Evolutionary conservation across 768 basidiomycete species (phyloP).

Genomic region (Coprinopsis sp.): DNA sequence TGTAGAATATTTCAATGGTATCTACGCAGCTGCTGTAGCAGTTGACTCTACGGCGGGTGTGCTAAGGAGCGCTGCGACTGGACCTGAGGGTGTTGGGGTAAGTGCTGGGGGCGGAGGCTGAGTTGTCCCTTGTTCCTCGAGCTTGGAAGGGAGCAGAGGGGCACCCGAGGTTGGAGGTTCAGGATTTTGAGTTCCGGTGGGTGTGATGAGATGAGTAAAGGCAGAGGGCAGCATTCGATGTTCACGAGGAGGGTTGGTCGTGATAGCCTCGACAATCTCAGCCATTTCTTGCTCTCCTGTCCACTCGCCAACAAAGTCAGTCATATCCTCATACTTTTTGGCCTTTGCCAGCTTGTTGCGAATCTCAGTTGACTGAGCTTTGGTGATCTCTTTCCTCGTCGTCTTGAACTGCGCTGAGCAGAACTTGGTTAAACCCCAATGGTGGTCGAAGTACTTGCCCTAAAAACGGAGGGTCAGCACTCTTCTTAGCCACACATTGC

Average conservation of each 20-base stretch:
- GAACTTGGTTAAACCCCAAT: constrained; percentile 85
- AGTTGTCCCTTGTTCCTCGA: constrained; percentile 9
- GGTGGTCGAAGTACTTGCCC: constrained; percentile 73
- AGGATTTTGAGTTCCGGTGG: constrained; percentile 50
- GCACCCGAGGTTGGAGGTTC: constrained; percentile 52
- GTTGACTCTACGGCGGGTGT: too few species aligned
- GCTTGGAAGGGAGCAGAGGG: constrained; percentile 43
- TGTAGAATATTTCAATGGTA: too few species aligned
- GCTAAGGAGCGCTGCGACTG: too few species aligned
- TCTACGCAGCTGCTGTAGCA: too few species aligned
- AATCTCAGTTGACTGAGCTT: constrained; percentile 53
- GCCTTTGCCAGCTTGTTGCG: constrained; percentile 51
- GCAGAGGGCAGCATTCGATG: constrained; percentile 29
- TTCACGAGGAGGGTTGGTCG: constrained; percentile 36
- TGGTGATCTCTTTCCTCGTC: constrained; percentile 48
- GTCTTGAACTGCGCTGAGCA: constrained; percentile 81
- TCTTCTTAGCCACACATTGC: background rate
- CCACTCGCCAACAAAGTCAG: constrained; percentile 46
- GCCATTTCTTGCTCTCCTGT: constrained; percentile 60
- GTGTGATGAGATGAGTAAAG: constrained; percentile 32
- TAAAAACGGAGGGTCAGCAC: constrained; percentile 23
- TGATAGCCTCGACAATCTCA: constrained; percentile 49
- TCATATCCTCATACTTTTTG: constrained; percentile 57
- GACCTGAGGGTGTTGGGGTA: constrained; percentile 11
- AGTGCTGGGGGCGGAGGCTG: background rate